Evolutionary conservation across 2,329 filamentous ascomycete species (phyloP).

Genomic region (Coleophoma eucalyptorum): DNA sequence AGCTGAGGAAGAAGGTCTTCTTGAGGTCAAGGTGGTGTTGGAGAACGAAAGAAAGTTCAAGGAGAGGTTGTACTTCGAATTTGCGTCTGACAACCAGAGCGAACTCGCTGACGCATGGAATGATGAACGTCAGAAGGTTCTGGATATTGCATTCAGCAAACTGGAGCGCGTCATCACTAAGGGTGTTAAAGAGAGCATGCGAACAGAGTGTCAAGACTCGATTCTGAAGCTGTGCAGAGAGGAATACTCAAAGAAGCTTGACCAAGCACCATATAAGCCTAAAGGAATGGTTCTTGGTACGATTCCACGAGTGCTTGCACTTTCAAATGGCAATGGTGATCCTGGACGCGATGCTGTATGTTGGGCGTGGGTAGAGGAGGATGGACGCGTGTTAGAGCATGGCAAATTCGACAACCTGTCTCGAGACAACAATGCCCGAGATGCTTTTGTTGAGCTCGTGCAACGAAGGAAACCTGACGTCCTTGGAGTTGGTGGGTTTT

Average conservation of each 20-base stretch:
- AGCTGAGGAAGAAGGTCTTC: conserved; percentile 87
- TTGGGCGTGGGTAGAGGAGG: conserved; percentile 93
- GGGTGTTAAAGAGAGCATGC: conserved; percentile 90
- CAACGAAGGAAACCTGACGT: conserved; percentile 82
- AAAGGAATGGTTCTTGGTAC: conserved; percentile 90
- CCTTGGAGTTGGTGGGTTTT: conserved; percentile 83
- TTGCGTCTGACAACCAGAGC: conserved; percentile 93
- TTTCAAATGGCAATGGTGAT: conserved; percentile 82
- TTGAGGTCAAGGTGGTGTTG: conserved; percentile 79
- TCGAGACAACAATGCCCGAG: conserved; percentile 61
- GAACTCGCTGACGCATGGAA: conserved; percentile 96
- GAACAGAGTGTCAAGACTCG: conserved; percentile 90
- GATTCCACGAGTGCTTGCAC: conserved; percentile 76
- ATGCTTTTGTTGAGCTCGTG: conserved; percentile 74
- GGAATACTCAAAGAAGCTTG: conserved; percentile 82
- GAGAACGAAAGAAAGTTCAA: conserved; percentile 74
- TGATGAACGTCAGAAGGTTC: conserved; percentile 75
- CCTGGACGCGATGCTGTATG: conserved; percentile 72
- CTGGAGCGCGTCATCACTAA: conserved; percentile 82
- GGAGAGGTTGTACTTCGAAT: conserved; percentile 73
- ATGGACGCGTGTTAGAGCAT: conserved; percentile 83
- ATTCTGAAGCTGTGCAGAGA: conserved; percentile 86
- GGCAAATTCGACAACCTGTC: conserved; percentile 81
- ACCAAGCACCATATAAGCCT: conserved; percentile 94
- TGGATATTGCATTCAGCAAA: conserved; percentile 78